Evolutionary conservation across 352 stramenopile genomes (phyloP), one percentile per base, ranked within the genome.

Genomic region (Pythium angustatum): DNA sequence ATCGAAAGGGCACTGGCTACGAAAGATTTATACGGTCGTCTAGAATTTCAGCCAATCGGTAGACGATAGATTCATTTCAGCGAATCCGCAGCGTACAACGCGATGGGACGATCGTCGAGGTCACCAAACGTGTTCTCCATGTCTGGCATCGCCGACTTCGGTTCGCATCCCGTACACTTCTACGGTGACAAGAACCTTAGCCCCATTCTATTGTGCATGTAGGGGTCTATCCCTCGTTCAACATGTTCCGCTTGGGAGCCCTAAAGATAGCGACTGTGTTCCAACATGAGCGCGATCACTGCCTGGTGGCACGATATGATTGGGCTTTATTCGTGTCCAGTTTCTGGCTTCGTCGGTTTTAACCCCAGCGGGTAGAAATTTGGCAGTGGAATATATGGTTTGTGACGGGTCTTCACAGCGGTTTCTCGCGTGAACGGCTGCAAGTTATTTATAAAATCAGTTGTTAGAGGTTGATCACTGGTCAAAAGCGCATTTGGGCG

Each of bases 291-390:
- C 33, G 24, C 5, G 22, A 17, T 55, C 40, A 60, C 28, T 21
- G 60, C 60, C 41, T 67, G 60, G 60, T 61, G 51, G 60, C 60
- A 59, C 51, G 51, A 49, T 53, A 21, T 66, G 60, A 67, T 67
- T 67, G 60, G 60, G 38, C 21, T 67, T 67, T 67, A 67, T 67
- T 67, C 30, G n/a, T n/a, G 54, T 43, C 54, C 41, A 53, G 41
- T 62, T 62, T 62, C 41, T 62, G 38, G 22, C 19, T 41, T 19
- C 1, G 24, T 1, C n/a, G 41, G 54, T 62, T 53, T 51, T 51
- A 62, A 53, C 54, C 54, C 5, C 26, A 28, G 3, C 17, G 40
- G 21, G 40, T 51, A 51, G 40, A 52, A 62, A 62, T 31, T 44
- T 43, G 54, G n/a, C 28, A 44, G 10, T 17, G 27, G 34, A 53